Percentiles rank a stretch among this genome's conserved stretches.
Evolutionary conservation across 2,329 filamentous ascomycete species (phyloP).

Genomic region (Aspergillus terreus): DNA sequence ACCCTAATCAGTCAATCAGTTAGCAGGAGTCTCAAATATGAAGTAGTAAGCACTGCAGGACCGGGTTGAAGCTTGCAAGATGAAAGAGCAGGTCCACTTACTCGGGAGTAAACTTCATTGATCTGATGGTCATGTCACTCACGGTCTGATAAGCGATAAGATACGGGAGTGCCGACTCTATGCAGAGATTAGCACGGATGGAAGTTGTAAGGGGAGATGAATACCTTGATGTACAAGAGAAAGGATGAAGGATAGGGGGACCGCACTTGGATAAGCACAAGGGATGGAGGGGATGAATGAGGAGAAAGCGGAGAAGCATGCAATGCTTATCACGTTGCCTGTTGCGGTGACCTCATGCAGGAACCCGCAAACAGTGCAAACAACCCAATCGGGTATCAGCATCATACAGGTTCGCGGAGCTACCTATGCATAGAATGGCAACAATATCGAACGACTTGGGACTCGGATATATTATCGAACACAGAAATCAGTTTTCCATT

Average conservation of each 20-base stretch:
- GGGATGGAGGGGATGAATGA: neutral
- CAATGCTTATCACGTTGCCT: neutral
- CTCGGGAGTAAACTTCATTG: constrained; percentile 42
- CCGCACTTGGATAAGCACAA: neutral
- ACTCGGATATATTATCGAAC: neutral
- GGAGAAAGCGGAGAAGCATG: neutral
- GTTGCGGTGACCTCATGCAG: neutral
- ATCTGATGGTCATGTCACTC: constrained; percentile 38
- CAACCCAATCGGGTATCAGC: neutral
- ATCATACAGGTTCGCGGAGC: too few relatives aligned
- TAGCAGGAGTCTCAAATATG: neutral
- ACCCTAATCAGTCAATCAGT: constrained; percentile 27
- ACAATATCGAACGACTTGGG: too few relatives aligned
- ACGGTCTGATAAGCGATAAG: constrained; percentile 9
- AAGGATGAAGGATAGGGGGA: neutral
- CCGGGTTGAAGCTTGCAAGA: too few relatives aligned
- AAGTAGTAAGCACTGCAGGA: too few relatives aligned
- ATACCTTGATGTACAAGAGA: too few relatives aligned
- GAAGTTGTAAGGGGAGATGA: too few relatives aligned
- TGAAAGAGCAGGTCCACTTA: constrained; percentile 18
- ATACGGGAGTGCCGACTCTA: neutral
- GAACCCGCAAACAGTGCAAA: neutral
- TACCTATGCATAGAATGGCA: too few relatives aligned
- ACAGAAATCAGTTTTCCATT: constrained; percentile 2
- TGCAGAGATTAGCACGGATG: neutral